A percentile compares a stretch with the other conserved stretches of the same genome.
Conservation (phyloP, 2,329 filamentous ascomycete genomes). For the Cercospora berteroae region DNA sequence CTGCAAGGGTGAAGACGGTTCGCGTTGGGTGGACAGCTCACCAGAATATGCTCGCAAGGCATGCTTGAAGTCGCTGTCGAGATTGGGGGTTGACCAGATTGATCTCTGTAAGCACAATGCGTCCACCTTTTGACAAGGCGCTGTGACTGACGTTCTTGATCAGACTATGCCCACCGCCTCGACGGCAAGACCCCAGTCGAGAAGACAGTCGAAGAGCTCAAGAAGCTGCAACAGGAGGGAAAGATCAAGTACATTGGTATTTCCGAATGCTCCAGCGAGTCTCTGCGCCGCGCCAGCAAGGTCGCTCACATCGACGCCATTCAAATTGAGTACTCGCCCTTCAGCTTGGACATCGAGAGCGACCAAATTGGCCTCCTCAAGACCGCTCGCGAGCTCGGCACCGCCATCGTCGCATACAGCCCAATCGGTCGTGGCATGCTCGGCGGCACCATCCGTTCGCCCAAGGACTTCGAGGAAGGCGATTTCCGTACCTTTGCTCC, state of each 20-base stretch:
- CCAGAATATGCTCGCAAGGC: conserved; percentile 45
- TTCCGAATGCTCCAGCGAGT: conserved; percentile 51
- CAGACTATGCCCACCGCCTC: conserved; percentile 43
- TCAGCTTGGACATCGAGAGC: conserved; percentile 59
- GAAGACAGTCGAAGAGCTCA: conserved; percentile 52
- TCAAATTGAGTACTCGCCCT: conserved; percentile 54
- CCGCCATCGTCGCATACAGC: conserved; percentile 57
- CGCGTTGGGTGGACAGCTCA: conserved; percentile 38
- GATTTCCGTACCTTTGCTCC: conserved; percentile 52
- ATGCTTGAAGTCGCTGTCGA: conserved; percentile 41
- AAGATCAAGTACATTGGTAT: conserved; percentile 60
- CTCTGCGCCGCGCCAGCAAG: conserved; percentile 52
- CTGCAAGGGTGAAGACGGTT: conserved; percentile 40
- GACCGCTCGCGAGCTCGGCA: conserved; percentile 59
- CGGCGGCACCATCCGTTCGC: conserved; percentile 50
- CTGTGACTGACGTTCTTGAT: neutral
- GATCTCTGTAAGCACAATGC: conserved; percentile 39
- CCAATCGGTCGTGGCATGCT: conserved; percentile 61
- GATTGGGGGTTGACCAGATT: conserved; percentile 42
- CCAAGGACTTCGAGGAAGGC: conserved; percentile 48
- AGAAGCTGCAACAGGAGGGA: conserved; percentile 51
- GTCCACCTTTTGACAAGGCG: neutral
- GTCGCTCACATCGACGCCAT: conserved; percentile 53
- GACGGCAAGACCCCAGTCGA: conserved; percentile 48
- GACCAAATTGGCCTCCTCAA: conserved; percentile 50